Percentiles rank a stretch among this genome's conserved stretches.
Conservation (phyloP, 768 basidiomycete species). For the Grammothele lineata region DNA sequence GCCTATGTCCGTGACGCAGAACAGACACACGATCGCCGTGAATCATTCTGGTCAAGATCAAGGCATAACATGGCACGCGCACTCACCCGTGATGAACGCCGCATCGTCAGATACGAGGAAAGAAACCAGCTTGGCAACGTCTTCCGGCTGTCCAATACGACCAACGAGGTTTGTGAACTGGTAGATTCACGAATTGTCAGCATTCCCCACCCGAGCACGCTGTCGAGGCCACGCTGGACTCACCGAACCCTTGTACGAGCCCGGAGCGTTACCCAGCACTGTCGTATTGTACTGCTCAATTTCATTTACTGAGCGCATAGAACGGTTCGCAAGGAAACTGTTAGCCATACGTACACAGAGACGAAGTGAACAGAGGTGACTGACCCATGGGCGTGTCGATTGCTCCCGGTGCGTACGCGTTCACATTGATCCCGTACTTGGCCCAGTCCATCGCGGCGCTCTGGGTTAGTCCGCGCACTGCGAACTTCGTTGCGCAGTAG, state of each 20-base stretch:
- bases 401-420: conserved; percentile 27
- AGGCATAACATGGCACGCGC: too few relatives aligned
- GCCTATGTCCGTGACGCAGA: too few relatives aligned
- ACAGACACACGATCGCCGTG: too few relatives aligned
- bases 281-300: too few relatives aligned
- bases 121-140: too few relatives aligned
- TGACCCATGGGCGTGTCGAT: conserved; percentile 21
- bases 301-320: conserved; percentile 14
- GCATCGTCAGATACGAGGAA: too few relatives aligned
- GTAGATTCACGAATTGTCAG: too few relatives aligned
- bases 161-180: too few relatives aligned
- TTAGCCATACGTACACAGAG: background rate
- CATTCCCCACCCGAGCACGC: conserved; percentile 8
- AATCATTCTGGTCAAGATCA: too few relatives aligned
- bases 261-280: too few relatives aligned
- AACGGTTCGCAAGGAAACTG: background rate
- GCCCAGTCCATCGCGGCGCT: conserved; percentile 24
- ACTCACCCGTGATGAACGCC: too few relatives aligned
- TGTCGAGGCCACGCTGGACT: conserved; percentile 5
- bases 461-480: conserved; percentile 26
- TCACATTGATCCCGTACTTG: conserved; percentile 24
- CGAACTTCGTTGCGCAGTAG: conserved; percentile 28
- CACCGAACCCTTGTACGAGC: conserved; percentile 12
- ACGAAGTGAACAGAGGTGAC: background rate
- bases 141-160: too few relatives aligned